phyloP scores from a whole-genome alignment of 345 rosid genomes.

The Eucalyptus paniculata region DNA sequence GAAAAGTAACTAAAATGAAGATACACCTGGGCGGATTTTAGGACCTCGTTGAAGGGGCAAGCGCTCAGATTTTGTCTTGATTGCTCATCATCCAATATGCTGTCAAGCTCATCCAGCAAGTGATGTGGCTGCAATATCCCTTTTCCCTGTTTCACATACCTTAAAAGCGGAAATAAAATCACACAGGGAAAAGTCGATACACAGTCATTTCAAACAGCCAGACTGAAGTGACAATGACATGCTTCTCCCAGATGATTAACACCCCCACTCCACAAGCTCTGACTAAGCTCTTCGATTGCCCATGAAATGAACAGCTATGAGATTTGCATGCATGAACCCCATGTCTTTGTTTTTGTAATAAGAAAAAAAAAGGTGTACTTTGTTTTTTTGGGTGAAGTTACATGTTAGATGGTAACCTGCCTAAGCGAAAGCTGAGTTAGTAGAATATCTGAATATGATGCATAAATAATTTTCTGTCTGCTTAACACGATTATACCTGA shows the following conservation, averaged over 20 bases:
- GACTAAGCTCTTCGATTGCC: not conserved
- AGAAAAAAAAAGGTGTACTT: not conserved
- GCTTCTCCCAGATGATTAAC: not conserved
- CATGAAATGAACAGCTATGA: not conserved
- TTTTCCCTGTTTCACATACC: constrained; percentile 90
- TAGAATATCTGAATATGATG: not conserved
- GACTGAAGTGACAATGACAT: not conserved
- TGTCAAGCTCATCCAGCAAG: constrained; percentile 74
- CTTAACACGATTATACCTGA: not conserved
- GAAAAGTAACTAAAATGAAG: not conserved
- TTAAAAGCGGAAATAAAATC: not conserved
- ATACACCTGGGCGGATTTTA: constrained; percentile 52
- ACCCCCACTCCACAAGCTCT: not conserved
- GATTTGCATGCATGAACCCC: not conserved
- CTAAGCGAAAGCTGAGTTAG: not conserved
- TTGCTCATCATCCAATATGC: constrained; percentile 40
- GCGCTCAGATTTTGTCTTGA: constrained; percentile 24
- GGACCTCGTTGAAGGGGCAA: constrained; percentile 72
- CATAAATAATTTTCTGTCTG: not conserved
- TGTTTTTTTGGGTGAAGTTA: not conserved
- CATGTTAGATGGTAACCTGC: not conserved
- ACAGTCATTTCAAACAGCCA: not conserved
- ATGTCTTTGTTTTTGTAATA: not conserved
- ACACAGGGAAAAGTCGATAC: not conserved
- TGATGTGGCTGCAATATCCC: constrained; percentile 81